These are phyloP conservation scores for Agaricus blazei DNA, from an alignment of 768 basidiomycete genomes.

Conservation along the genomic window DNA sequence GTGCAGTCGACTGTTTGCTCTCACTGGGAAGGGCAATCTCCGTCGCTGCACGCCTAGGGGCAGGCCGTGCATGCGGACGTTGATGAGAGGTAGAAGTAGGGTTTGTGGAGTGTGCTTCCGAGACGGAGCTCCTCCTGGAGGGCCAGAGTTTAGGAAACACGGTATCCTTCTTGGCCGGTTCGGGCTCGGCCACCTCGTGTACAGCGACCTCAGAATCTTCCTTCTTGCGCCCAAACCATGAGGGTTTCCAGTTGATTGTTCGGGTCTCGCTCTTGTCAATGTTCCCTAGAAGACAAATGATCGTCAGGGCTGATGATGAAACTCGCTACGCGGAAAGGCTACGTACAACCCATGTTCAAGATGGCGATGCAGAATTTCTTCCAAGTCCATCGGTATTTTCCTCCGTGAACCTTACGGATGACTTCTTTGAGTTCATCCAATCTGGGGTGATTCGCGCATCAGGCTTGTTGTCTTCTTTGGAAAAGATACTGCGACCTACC, in stretches of 20 bases:
- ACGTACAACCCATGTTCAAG: constrained; percentile 78
- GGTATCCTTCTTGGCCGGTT: constrained; percentile 13
- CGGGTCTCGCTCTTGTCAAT: constrained; percentile 58
- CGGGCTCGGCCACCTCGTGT: constrained; percentile 14
- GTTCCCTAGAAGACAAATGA: constrained; percentile 45
- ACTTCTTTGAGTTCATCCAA: constrained; percentile 69
- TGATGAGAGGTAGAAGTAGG: background rate
- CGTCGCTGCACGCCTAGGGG: background rate
- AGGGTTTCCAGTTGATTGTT: constrained; percentile 52
- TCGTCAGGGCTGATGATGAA: background rate
- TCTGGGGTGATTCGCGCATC: constrained; percentile 21
- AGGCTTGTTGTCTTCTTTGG: background rate
- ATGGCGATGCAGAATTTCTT: constrained; percentile 77
- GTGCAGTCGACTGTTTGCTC: constrained; percentile 21
- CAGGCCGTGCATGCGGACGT: background rate
- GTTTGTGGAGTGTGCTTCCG: constrained; percentile 7
- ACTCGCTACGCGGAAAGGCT: background rate
- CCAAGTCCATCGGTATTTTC: constrained; percentile 80
- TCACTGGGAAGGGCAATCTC: background rate
- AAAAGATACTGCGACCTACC: constrained; percentile 24
- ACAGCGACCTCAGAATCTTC: constrained; percentile 19
- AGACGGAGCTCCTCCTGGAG: constrained; percentile 16
- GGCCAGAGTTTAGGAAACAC: constrained; percentile 27
- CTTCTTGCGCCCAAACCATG: constrained; percentile 51
- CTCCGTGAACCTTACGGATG: constrained; percentile 68